Percentiles rank a stretch among this genome's conserved stretches.
Conservation (phyloP, 2,329 filamentous ascomycete species). For the Zelopaecilomyces penicillatus region DNA sequence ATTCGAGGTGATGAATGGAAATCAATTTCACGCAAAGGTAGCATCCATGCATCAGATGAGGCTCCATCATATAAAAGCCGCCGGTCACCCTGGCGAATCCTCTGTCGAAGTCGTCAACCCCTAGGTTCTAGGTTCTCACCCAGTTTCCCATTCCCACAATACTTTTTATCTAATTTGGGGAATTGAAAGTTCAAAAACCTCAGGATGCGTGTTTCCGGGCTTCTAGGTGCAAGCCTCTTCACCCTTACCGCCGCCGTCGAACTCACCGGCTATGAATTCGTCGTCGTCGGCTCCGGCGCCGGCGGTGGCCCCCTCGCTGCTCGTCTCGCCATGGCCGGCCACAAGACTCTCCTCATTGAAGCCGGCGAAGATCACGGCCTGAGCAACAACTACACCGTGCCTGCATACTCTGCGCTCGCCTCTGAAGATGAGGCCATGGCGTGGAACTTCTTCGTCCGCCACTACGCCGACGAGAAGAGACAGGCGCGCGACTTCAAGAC, state of each 20-base stretch:
- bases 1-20: too few relatives aligned
- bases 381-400: slow-evolving; percentile 41
- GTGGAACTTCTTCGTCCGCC: slow-evolving; percentile 58
- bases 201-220: too few relatives aligned
- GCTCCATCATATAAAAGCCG: too few relatives aligned
- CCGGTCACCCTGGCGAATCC: too few relatives aligned
- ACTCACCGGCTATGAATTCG: slow-evolving; percentile 40
- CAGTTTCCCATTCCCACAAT: too few relatives aligned
- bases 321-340: slow-evolving; percentile 49
- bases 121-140: too few relatives aligned
- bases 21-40: too few relatives aligned
- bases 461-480: slow-evolving; percentile 46
- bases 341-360: slow-evolving; percentile 52
- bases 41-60: too few relatives aligned
- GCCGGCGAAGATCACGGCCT: slow-evolving; percentile 50
- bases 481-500: slow-evolving; percentile 45
- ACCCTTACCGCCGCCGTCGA: slow-evolving; percentile 6
- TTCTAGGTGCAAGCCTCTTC: too few relatives aligned
- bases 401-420: slow-evolving; percentile 42
- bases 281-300: slow-evolving; percentile 54
- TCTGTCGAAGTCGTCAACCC: too few relatives aligned
- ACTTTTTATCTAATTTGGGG: too few relatives aligned
- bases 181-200: too few relatives aligned
- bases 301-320: slow-evolving; percentile 52
- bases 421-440: slow-evolving; percentile 47